Percentiles rank a stretch among this genome's conserved stretches.
These are phyloP conservation scores for Tolypocladium paradoxum DNA, from an alignment of 2,329 filamentous ascomycete species.

Conservation along the genomic window DNA sequence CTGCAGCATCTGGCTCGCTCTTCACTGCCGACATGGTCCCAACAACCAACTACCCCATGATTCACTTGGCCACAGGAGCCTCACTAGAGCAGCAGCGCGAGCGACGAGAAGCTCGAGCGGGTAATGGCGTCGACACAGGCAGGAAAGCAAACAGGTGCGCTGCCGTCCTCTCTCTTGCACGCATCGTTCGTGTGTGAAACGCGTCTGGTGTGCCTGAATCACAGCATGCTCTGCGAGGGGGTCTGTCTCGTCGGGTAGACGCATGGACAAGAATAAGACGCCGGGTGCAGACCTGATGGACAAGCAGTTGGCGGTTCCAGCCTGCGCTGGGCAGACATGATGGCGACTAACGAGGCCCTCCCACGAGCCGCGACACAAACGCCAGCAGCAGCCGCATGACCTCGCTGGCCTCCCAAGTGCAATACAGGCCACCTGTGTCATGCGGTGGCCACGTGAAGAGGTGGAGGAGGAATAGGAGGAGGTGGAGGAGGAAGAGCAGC, in stretches of 20 bases:
- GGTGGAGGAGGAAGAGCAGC: neutral
- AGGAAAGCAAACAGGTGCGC: neutral
- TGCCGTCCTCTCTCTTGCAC: neutral
- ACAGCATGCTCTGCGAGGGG: neutral
- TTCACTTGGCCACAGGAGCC: neutral
- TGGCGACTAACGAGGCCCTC: neutral
- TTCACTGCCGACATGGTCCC: neutral
- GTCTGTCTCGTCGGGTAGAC: neutral
- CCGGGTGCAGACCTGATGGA: neutral
- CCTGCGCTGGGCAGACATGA: neutral
- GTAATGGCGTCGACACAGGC: neutral
- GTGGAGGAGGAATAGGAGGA: too few species aligned
- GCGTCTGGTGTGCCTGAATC: neutral
- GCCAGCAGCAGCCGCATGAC: neutral
- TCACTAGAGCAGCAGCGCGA: neutral
- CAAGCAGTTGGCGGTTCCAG: neutral
- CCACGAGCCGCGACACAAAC: neutral
- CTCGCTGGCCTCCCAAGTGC: too few species aligned
- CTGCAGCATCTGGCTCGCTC: neutral
- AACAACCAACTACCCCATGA: neutral
- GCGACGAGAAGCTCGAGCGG: neutral
- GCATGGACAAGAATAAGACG: neutral
- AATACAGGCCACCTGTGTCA: too few species aligned
- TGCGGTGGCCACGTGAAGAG: neutral
- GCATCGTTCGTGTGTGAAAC: neutral